Percentiles rank a stretch among this genome's conserved stretches.
Conservation (phyloP, 2,329 filamentous ascomycete genomes). For the Myotisia sp. region DNA sequence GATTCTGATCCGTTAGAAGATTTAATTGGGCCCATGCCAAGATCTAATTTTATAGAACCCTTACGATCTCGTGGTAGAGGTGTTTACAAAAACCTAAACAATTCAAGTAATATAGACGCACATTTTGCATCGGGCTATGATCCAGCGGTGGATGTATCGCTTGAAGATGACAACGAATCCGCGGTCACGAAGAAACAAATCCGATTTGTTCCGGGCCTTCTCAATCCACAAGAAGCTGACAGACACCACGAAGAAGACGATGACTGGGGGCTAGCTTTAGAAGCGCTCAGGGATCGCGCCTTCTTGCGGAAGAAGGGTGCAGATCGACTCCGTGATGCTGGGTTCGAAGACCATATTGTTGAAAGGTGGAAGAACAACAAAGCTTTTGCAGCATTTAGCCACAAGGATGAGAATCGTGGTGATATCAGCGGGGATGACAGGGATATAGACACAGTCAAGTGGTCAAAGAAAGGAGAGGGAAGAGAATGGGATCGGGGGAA, state of each 20-base stretch:
- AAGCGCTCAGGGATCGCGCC: conserved; percentile 64
- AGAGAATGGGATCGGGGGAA: conserved; percentile 56
- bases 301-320: conserved; percentile 63
- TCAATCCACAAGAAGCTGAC: conserved; percentile 14
- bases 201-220: conserved; percentile 27
- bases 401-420: conserved; percentile 1
- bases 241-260: conserved; percentile 34
- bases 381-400: conserved; percentile 36
- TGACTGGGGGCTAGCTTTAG: conserved; percentile 68
- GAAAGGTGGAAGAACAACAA: conserved; percentile 53
- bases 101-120: conserved; percentile 56
- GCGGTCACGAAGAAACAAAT: conserved; percentile 39
- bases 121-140: conserved; percentile 59
- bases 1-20: conserved; percentile 60
- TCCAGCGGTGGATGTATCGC: conserved; percentile 33
- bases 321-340: conserved; percentile 59
- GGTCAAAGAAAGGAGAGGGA: conserved; percentile 55
- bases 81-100: conserved; percentile 37
- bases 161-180: conserved; percentile 39
- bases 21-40: conserved; percentile 58
- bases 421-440: conserved; percentile 21
- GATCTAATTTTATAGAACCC: conserved; percentile 24
- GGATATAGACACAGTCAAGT: conserved; percentile 55
- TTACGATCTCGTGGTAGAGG: conserved; percentile 57
- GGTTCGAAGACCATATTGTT: conserved; percentile 63